Evolutionary conservation across 306 rosid genomes (phyloP).

Genomic region (Malus orientalis): DNA sequence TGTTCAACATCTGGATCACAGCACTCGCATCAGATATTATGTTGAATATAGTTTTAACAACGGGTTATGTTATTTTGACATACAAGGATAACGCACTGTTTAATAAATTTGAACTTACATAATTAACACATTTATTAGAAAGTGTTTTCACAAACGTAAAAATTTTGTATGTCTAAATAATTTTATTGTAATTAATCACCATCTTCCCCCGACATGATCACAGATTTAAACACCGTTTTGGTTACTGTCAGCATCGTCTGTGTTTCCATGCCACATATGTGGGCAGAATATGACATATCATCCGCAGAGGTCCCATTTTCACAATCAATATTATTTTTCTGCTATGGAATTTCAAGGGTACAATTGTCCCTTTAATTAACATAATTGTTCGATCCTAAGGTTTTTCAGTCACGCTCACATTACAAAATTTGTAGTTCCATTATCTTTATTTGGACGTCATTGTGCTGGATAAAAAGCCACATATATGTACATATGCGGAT

Average conservation of each 20-base stretch:
- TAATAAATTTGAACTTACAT: background rate
- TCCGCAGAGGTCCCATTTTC: constrained; percentile 27
- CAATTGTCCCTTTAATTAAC: constrained; percentile 7
- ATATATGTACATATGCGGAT: background rate
- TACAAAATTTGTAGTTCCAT: constrained; percentile 14
- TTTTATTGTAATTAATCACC: background rate
- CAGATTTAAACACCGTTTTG: background rate
- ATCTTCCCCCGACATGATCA: constrained; percentile 2
- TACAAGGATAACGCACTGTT: too few species aligned
- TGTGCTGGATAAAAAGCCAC: background rate
- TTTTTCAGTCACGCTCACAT: constrained; percentile 11
- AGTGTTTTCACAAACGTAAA: background rate
- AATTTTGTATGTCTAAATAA: too few species aligned
- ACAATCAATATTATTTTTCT: constrained; percentile 32
- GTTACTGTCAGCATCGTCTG: constrained; percentile 18
- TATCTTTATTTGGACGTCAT: constrained; percentile 5
- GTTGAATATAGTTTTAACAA: background rate
- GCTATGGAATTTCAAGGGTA: constrained; percentile 1
- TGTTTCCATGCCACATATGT: constrained; percentile 4
- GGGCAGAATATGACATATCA: constrained; percentile 32
- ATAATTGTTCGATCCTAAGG: background rate
- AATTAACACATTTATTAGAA: too few species aligned
- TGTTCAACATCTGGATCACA: too few species aligned
- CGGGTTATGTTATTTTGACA: too few species aligned
- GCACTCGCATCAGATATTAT: background rate